Base-by-base conservation (phyloP, 2,329 filamentous ascomycete genomes). In the Trichophyton schoenleinii region DNA sequence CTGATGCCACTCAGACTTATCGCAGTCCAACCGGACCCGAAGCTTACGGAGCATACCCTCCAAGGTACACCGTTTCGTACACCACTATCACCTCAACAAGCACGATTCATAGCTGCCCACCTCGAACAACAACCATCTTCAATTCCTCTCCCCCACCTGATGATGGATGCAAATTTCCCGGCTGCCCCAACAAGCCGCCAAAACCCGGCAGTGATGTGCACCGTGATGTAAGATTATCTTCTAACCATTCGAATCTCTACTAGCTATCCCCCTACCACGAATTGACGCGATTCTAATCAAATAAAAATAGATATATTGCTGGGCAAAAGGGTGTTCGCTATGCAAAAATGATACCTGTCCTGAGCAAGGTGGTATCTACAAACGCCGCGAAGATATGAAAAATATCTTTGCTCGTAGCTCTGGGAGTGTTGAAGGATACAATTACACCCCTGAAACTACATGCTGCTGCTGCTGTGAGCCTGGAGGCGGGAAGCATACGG, bases 1-100 rank as follows among this genome's bases (percentile, higher is more conserved):
- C 62, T 9, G 66, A 63, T 31, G 66, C 28, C 6, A 20, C 52
- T 65, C 13, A 49, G 64, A 64, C 8, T 64, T 66, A 5, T 66
- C 66, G 64, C 62, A 41, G 31, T 49, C 64, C 52, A n/a, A 55
- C 52, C 8, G 52, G 52, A 7, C 52, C 52, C 7, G 52, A 55
- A 2, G 28, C 3, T 28, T 55, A 55, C 13, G 13, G 28, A 28
- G 25, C 28, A 55, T 55, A 34, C 52, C 52, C 25, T 9, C 28
- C 52, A 36, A 34, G 28, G n/a, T 55, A 55, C n/a, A n/a, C 52
- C 18, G 18, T 13, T 55, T 20, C 31, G 7, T 55, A 55, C 31
- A 55, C 52, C 15, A 55, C 52, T 7, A 22, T 55, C 15, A 55
- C 52, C 13, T 36, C 31, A 15, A 55, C 49, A 7, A 53, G 25